phyloP scores from a whole-genome alignment of 441 rosid species.

The Flueggea neowawraea region DNA sequence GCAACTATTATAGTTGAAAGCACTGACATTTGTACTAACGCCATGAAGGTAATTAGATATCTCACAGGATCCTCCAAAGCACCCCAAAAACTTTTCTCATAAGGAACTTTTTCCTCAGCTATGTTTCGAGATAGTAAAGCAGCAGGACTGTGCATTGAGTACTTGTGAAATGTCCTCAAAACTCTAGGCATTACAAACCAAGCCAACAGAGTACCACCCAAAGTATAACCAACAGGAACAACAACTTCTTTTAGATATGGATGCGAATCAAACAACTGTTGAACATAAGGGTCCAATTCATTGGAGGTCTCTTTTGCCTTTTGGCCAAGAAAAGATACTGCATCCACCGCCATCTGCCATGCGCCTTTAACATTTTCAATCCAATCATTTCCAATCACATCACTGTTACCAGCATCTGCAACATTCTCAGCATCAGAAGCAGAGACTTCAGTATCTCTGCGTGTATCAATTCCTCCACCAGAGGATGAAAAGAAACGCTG shows the following conservation, averaged over 20 bases:
- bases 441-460: constrained; percentile 22
- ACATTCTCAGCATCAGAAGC: constrained; percentile 34
- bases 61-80: constrained; percentile 90
- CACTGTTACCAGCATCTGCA: constrained; percentile 23
- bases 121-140: constrained; percentile 43
- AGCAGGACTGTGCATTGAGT: constrained; percentile 46
- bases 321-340: constrained; percentile 34
- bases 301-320: constrained; percentile 57
- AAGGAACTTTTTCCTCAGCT: constrained; percentile 44
- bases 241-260: constrained; percentile 63
- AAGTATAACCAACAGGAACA: constrained; percentile 56
- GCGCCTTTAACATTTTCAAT: constrained; percentile 51
- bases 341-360: constrained; percentile 43
- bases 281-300: constrained; percentile 51
- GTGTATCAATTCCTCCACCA: constrained; percentile 38
- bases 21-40: constrained; percentile 76
- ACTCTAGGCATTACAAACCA: constrained; percentile 88
- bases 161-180: constrained; percentile 70
- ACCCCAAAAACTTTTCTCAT: constrained; percentile 84
- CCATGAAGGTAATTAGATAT: constrained; percentile 74
- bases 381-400: constrained; percentile 42
- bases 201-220: constrained; percentile 58
- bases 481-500: constrained; percentile 38
- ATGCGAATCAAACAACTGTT: constrained; percentile 59
- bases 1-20: constrained; percentile 5